Evolutionary conservation across 2,329 filamentous ascomycete species (phyloP), one percentile per base, ranked within the genome.

Genomic region (Monascus ruber): DNA sequence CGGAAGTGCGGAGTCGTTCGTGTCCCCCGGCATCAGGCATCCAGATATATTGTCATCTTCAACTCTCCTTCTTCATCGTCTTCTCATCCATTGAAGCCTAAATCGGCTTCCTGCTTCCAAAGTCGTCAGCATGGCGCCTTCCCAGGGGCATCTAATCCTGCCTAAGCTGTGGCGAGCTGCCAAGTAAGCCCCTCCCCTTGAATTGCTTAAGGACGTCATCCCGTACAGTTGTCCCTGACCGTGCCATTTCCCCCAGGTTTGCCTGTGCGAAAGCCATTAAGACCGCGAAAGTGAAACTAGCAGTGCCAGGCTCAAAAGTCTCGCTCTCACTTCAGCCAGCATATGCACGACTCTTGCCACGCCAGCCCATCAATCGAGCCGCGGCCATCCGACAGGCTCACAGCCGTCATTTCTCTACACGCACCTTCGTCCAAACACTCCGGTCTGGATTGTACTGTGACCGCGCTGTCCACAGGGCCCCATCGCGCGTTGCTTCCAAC

Each of bases 321-420:
- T 60, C 65, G 40, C 63, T 71, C 43, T 65, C 75, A 51, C 62
- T 79, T 36, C 71, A 82, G 54, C 77, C 78, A 11, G 66, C 75
- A 25, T 73, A 78, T 49, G 73, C 70, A 31, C 74, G 76, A 46
- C 70, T 71, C 47, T 62, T 68, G 26, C 66, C 71, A 6, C 70
- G 70, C 32, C 77, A 81, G 43, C 74, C 77, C 29, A 64, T 77
- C 40, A 77, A 77, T 53, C 76, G 74, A 32, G 66, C 73, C 43
- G 78, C 78, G 35, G 71, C 70, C 38, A 73, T 83, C 46, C 74
- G 75, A 46, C 80, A 83, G 57, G 68, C 66, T 49, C 78, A 79
- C 46, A 76, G 74, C 49, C 70, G 77, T 46, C 76, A 73, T 64
- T 81, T 77, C 58, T 77, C 73, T 26, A 81, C 77, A 27, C 69